phyloP scores from a whole-genome alignment of 768 basidiomycete species.

The Naganishia friedmannii region DNA sequence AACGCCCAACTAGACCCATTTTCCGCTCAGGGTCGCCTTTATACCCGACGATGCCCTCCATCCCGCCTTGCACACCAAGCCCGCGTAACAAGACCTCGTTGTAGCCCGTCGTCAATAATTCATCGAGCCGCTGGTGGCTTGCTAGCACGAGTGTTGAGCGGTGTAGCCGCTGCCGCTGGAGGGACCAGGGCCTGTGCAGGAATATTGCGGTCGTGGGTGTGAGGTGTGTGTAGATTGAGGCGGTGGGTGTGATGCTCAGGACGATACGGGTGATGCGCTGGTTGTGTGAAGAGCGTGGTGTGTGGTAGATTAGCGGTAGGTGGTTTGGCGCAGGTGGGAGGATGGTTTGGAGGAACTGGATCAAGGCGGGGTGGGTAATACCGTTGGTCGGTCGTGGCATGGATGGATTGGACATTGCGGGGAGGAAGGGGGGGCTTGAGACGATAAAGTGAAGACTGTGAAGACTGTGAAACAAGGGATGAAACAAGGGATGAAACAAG shows the following conservation, averaged over 20 bases:
- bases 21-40: conserved; percentile 27
- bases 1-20: conserved; percentile 11
- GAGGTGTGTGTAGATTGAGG: background rate
- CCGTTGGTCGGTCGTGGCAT: background rate
- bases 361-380: background rate
- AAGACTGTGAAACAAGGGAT: too few species aligned
- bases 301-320: conserved; percentile 23
- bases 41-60: conserved; percentile 20
- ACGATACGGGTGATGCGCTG: conserved; percentile 1
- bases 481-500: background rate
- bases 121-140: conserved; percentile 28
- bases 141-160: conserved; percentile 12
- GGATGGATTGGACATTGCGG: too few species aligned
- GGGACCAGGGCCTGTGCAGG: conserved; percentile 25
- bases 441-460: too few species aligned
- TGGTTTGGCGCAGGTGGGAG: conserved; percentile 19
- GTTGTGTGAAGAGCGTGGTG: background rate
- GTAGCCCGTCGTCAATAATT: conserved; percentile 27
- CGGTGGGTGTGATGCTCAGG: conserved; percentile 20
- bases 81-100: conserved; percentile 14
- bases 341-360: conserved; percentile 1
- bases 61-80: conserved; percentile 2
- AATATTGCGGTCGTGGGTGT: conserved; percentile 9
- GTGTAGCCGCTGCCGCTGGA: background rate
- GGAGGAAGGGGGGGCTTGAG: too few species aligned